Conservation (phyloP, 148 eudicot genomes). For the Pharnaceum exiguum region DNA sequence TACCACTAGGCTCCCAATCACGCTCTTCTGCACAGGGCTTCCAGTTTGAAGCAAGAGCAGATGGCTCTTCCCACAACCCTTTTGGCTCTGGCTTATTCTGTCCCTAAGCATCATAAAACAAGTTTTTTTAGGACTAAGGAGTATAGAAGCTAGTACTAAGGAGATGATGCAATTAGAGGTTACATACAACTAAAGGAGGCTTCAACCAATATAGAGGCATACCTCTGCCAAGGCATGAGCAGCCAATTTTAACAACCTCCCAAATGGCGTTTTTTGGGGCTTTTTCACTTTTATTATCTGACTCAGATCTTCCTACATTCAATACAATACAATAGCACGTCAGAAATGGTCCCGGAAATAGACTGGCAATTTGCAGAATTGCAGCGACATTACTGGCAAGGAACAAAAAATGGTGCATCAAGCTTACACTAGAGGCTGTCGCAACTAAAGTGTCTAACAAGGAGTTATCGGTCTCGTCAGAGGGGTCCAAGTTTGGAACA, state of each 20-base stretch:
- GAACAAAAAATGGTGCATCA: background rate
- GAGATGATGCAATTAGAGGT: background rate
- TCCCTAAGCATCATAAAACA: conserved; percentile 31
- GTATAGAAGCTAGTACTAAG: background rate
- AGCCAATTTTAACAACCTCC: conserved; percentile 83
- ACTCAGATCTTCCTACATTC: conserved; percentile 65
- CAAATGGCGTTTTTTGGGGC: conserved; percentile 83
- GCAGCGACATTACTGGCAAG: background rate
- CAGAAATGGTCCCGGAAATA: background rate
- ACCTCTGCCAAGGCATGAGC: conserved; percentile 98
- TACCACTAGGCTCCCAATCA: conserved; percentile 83
- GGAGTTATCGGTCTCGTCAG: no score
- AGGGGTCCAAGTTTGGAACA: no score
- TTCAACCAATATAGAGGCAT: conserved; percentile 6
- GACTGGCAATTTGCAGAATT: background rate
- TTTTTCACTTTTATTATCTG: conserved; percentile 58
- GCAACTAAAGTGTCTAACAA: no score
- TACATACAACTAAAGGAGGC: background rate
- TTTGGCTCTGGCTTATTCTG: conserved; percentile 83
- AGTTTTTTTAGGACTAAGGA: background rate
- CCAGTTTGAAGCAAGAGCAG: conserved; percentile 75
- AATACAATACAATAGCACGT: conserved; percentile 12
- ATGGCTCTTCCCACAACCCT: conserved; percentile 92
- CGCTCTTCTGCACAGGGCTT: conserved; percentile 85
- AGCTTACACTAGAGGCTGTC: no score